Evolutionary conservation across 2,329 filamentous ascomycete species (phyloP).

Genomic region (Ascocoryne sarcoides): DNA sequence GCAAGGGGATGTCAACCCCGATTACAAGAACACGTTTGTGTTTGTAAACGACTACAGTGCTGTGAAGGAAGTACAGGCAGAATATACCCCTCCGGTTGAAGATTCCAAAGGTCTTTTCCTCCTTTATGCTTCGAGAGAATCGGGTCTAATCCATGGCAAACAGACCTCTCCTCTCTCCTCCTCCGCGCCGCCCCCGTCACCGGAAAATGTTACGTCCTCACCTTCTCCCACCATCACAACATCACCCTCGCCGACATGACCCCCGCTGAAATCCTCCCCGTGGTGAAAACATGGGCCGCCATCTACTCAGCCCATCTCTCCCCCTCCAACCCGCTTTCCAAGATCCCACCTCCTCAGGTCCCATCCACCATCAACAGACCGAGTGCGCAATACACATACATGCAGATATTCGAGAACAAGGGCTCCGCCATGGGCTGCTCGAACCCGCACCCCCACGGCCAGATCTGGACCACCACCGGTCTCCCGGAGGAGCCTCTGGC

Average conservation of each 20-base stretch:
- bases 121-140: neutral
- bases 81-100: slow-evolving; percentile 46
- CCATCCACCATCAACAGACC: slow-evolving; percentile 39
- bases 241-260: slow-evolving; percentile 87
- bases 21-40: slow-evolving; percentile 79
- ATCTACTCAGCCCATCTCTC: slow-evolving; percentile 80
- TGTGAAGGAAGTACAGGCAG: slow-evolving; percentile 84
- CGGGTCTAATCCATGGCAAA: neutral
- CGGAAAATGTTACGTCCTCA: slow-evolving; percentile 94
- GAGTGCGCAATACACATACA: slow-evolving; percentile 77
- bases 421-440: slow-evolving; percentile 97
- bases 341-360: slow-evolving; percentile 32
- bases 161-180: slow-evolving; percentile 65
- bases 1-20: slow-evolving; percentile 75
- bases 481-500: slow-evolving; percentile 81
- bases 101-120: slow-evolving; percentile 18
- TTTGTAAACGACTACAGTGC: slow-evolving; percentile 98
- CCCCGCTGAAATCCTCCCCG: slow-evolving; percentile 65
- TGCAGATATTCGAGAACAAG: slow-evolving; percentile 99
- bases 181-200: slow-evolving; percentile 80
- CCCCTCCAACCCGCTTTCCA: slow-evolving; percentile 55
- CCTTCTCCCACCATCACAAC: slow-evolving; percentile 86
- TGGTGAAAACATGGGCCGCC: slow-evolving; percentile 84
- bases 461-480: slow-evolving; percentile 89
- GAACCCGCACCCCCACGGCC: slow-evolving; percentile 94